Evolutionary conservation across 1,284 basidiomycete genomes (phyloP), one percentile per base, ranked within the genome.

Genomic region (Trametes hirsuta): DNA sequence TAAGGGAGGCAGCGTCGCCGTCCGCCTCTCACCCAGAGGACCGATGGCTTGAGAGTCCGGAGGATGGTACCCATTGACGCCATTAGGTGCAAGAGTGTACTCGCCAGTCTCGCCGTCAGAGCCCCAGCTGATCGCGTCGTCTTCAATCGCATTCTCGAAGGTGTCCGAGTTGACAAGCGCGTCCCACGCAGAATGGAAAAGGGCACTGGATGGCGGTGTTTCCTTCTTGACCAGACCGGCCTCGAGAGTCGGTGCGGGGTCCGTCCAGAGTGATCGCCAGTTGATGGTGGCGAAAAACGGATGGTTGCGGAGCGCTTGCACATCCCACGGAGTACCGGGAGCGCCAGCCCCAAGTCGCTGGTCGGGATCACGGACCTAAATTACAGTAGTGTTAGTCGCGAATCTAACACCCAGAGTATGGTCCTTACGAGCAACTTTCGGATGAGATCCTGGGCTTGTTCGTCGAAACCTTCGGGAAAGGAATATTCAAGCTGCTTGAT

Each of bases 201-300:
- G 78, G 2, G 85, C 77, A 14, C 79, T 75, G 4, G 71, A 71
- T 53, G 72, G 71, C 1, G 71, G 69, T 12, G 72, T 67, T 51
- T 81, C 80, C 65, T 79, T 83, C 75, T 80, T 82, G 12, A 86
- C 71, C 10, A 87, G 72, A 15, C 85, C 85, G 15, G 79, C 67
- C 67, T 85, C 82, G 62, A 89, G 76, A 0, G 78, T 76, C 34
- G 91, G 91, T 10, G 83, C 79, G 6, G 82, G 75, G 41, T 79
- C 79, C 0, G 82, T 86, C 94, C 95, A 97, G 3, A 97, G 78
- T 0, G 80, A 84, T 5, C 77, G 73, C 87, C 92, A 97, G 59
- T 86, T 80, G 53, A 94, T 82, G 4, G 76, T 65, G 6, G 77
- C 73, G 66, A 97, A 94, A 77, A 96, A 97, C 0, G 86, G 80